Evolutionary conservation across 1,284 basidiomycete species (phyloP), one percentile per base, ranked within the genome.

Genomic region (Pseudozyma tsukubaensis): DNA sequence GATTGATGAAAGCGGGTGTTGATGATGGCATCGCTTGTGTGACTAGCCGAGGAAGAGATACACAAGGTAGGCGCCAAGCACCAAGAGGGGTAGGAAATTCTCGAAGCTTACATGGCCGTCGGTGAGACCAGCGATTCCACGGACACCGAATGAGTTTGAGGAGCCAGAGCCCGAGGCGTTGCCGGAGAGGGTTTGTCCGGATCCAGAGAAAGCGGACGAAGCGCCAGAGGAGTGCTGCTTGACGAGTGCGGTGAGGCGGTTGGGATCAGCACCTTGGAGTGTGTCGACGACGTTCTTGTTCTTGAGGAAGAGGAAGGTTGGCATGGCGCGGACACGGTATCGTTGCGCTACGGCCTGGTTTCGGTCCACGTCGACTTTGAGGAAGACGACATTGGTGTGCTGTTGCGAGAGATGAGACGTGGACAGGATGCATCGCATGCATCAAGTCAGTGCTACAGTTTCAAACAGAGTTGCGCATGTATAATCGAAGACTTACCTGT

Each of bases 281-380:
- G 75, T 78, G 14, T 83, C 82, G 49, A 84, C 78, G 34, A 81
- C 81, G 49, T 51, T 51, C 53, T 85, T 85, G 50, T 82, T 85
- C 77, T 87, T 87, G 72, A 87, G 55, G 61, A 87, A 86, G 70
- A 86, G 85, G 82, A 87, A 87, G 4, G 87, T 87, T 4, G 87
- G 87, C 86, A 87, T 87, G 13, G 87, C 87, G 9, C 79, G 63
- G 34, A 87, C 78, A 16, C 76, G 55, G 79, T 84, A 87, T 49
- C 85, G 75, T 47, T 80, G 78, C 29, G 87, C 85, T 21, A 87
- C 82, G 32, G 80, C 77, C 36, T 74, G 72, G 32, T 85, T 81
- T 49, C 78, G 74, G 76, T 87, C 87, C 44, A 87, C 86, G 53
- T 87, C 87, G 54, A 87, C 81, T 79, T 86, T 86, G 58, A 78